Evolutionary conservation across 1,139 yeast species (phyloP), one percentile per base, ranked within the genome.

Genomic region (Geotrichum bryndzae): DNA sequence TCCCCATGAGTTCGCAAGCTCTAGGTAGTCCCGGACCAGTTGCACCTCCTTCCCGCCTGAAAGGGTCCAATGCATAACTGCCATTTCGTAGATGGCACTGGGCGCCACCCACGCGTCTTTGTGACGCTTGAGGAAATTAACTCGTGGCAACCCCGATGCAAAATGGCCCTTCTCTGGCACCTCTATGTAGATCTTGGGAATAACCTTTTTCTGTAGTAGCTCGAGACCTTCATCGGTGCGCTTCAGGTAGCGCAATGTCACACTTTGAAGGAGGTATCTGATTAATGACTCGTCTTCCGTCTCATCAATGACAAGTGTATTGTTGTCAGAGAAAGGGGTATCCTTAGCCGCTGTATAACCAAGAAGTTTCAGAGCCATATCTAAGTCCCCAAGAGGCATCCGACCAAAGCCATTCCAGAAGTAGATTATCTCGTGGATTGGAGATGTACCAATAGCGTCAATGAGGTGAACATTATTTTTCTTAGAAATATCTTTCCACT

Each of bases 341-440:
- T 69, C 68, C 4, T 72, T 65, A 11, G 73, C 72, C 0, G 82
- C 84, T 5, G 87, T 79, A 65, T 70, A 73, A 3, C 66, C 69
- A 58, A 92, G 76, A 65, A 86, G 72, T 61, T 79, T 78, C 61
- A 84, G 74, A 0, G 94, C 77, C 45, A 81, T 67, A 60, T 81
- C 78, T 63, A 92, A 79, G 59, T 85, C 82, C 15, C 78, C 79
- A 53, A 76, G 74, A 0, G 88, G 82, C 97, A 92, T 92, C 71
- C 96, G 80, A 68, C 87, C 87, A 72, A 86, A 92, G 0, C 96
- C 97, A 72, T 90, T 91, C 95, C 96, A 92, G 74, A 94, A 90
- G 73, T 91, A 94, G 27, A 87, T 78, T 64, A 91, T 77, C 74
- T 94, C 98, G 69, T 89, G 96, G 58, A 89, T 82, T 46, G 94